These are phyloP conservation scores for Cerioporus squamosus DNA, from an alignment of 1,284 basidiomycete species.

Conservation along the genomic window DNA sequence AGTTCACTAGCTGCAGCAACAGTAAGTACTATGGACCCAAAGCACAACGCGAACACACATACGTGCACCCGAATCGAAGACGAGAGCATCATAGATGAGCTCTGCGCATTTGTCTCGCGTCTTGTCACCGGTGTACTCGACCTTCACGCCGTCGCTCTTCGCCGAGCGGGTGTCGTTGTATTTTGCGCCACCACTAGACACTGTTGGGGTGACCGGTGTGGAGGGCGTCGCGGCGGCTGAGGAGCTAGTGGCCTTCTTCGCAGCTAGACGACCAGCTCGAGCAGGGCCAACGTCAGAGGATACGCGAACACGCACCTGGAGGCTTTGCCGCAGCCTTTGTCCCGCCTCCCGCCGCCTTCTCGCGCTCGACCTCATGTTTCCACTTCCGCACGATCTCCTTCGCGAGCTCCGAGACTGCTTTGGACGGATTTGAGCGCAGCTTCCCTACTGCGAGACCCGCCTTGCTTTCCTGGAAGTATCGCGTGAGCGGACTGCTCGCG, in stretches of 20 bases:
- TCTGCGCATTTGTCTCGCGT: constrained; percentile 90
- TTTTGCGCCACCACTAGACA: constrained; percentile 38
- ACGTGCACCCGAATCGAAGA: constrained; percentile 85
- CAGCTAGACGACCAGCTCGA: constrained; percentile 9
- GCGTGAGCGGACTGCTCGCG: not conserved
- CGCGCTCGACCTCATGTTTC: constrained; percentile 85
- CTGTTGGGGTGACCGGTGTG: constrained; percentile 52
- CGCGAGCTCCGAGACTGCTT: constrained; percentile 80
- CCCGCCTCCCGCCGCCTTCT: constrained; percentile 54
- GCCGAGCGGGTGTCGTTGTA: constrained; percentile 54
- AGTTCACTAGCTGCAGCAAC: constrained; percentile 58
- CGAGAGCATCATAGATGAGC: constrained; percentile 91
- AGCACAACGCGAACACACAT: constrained; percentile 41
- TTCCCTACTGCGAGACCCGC: constrained; percentile 94
- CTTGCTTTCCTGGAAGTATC: constrained; percentile 74
- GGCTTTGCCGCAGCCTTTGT: constrained; percentile 34
- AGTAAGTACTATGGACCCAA: not conserved
- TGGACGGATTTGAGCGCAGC: constrained; percentile 75
- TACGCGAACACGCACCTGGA: constrained; percentile 36
- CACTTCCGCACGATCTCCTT: constrained; percentile 94
- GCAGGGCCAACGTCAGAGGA: too few species aligned
- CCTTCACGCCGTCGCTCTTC: constrained; percentile 71
- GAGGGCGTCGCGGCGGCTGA: constrained; percentile 36
- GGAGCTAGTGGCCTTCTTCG: constrained; percentile 32
- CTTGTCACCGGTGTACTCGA: constrained; percentile 64